These are phyloP conservation scores for Lodderomyces beijingensis DNA, from an alignment of 1,139 yeast species.

Conservation along the genomic window DNA sequence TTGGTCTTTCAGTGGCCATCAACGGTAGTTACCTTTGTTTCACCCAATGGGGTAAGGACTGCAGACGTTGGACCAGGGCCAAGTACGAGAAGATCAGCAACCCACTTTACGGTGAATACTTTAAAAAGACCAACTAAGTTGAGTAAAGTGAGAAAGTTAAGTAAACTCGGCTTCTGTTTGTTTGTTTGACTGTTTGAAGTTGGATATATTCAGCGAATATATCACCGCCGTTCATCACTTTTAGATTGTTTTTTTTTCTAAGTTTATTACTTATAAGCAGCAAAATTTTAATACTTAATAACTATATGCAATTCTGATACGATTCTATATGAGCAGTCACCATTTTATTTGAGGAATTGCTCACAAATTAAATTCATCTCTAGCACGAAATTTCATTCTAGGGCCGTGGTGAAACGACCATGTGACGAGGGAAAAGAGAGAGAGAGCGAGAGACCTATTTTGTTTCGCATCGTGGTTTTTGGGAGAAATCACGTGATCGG, in stretches of 20 bases:
- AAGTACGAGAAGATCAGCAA: constrained; percentile 5
- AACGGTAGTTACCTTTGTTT: constrained; percentile 38
- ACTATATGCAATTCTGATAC: background rate
- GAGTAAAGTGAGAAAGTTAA: too few species aligned
- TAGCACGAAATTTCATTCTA: too few species aligned
- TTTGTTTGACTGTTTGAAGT: background rate
- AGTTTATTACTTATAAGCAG: background rate
- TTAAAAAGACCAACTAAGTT: constrained; percentile 1
- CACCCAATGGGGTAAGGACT: constrained; percentile 35
- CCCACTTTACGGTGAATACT: constrained; percentile 2
- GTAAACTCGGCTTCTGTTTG: too few species aligned
- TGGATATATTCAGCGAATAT: background rate
- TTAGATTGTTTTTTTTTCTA: background rate
- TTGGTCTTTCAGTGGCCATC: constrained; percentile 40
- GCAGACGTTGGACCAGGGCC: constrained; percentile 12
- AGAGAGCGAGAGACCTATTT: too few species aligned
- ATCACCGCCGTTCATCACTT: background rate
- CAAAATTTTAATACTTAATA: background rate
- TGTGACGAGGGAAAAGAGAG: too few species aligned
- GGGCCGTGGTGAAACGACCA: too few species aligned
- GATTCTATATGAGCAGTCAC: too few species aligned
- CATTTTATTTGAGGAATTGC: too few species aligned
- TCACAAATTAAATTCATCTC: too few species aligned
- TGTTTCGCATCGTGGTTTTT: too few species aligned
- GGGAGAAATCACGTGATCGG: too few species aligned